phyloP scores from a whole-genome alignment of 2,329 filamentous ascomycete species.

The Metarhizium album region DNA sequence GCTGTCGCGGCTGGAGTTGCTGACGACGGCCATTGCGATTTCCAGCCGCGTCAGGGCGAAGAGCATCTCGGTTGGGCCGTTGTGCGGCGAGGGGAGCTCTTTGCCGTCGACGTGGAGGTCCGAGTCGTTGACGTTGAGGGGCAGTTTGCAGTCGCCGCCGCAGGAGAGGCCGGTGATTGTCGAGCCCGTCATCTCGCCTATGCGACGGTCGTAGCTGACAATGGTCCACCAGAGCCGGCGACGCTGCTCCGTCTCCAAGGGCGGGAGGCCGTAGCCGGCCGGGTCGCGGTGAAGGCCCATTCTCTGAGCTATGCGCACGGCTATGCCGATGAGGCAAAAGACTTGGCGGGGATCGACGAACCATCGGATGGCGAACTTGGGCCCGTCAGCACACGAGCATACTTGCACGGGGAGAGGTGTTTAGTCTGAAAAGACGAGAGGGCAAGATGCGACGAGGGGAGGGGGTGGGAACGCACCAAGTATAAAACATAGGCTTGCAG shows the following conservation, averaged over 20 bases:
- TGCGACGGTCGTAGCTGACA: constrained; percentile 55
- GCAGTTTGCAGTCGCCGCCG: constrained; percentile 43
- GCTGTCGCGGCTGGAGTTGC: constrained; percentile 30
- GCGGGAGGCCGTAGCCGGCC: constrained; percentile 36
- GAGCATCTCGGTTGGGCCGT: constrained; percentile 47
- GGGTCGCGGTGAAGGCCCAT: constrained; percentile 59
- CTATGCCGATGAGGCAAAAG: constrained; percentile 47
- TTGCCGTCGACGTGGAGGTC: constrained; percentile 48
- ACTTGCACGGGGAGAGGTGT: background rate
- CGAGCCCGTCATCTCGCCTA: constrained; percentile 54
- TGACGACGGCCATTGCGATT: constrained; percentile 42
- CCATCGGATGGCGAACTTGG: constrained; percentile 37
- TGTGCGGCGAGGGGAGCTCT: constrained; percentile 36
- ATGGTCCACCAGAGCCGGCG: constrained; percentile 65
- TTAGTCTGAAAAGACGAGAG: background rate
- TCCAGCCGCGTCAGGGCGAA: constrained; percentile 48
- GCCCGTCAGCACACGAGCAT: background rate
- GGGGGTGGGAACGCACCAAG: constrained; percentile 36
- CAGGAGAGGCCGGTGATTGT: constrained; percentile 43
- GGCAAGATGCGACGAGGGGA: background rate
- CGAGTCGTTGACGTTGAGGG: constrained; percentile 51
- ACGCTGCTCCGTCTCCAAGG: constrained; percentile 59
- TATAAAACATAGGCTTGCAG: constrained; percentile 60
- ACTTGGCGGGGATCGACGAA: constrained; percentile 45
- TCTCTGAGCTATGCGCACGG: constrained; percentile 55